Base-by-base conservation (phyloP, 2,329 filamentous ascomycete species). In the Stachybotrys chartarum region DNA sequence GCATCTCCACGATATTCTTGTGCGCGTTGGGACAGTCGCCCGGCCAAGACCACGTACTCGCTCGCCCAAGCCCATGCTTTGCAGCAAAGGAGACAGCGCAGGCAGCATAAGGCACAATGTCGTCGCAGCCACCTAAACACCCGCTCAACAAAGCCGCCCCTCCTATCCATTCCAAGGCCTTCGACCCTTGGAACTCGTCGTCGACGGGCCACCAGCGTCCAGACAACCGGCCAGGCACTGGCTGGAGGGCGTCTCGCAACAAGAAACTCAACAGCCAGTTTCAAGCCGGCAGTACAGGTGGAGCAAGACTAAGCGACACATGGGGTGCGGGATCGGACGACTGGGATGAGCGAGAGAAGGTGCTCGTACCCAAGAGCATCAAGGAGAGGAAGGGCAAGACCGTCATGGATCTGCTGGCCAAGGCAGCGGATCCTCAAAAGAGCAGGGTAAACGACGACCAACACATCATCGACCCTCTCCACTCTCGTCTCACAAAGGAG, bases 181-280 rank as follows among this genome's bases (percentile, higher is more conserved):
- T 87, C 63, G 86, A 88, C 68, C 78, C 83, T 6, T 89, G 85
- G 84, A 91, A 91, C 71, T 86, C 85, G 14, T 83, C 84, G 12
- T 84, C 86, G 6, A 86, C 87, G 1, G 90, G 90, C 50, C 90
- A 96, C 68, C 91, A 96, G 71, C 80, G 84, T 46, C 83, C 88
- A 47, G 88, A 93, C 57, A 85, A 83, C 57, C 72, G 75, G 4
- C 78, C 87, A 1, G 81, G 82, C 2, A 80, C 81, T 30, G 60
- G 82, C 66, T 95, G 91, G 90, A 84, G 89, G 30, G 78, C 84
- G 52, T 87, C 84, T 14, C 82, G 90, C 47, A 81, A 78, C 49
- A 70, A 77, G 54, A 94, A 93, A 72, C 77, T 96, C 45, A 77
- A 79, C 50, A 77, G 78, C 64, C 91, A 95, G 68, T 90, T 90